phyloP scores from a whole-genome alignment of 2,329 filamentous ascomycete genomes.

The Akanthomyces lecanii region DNA sequence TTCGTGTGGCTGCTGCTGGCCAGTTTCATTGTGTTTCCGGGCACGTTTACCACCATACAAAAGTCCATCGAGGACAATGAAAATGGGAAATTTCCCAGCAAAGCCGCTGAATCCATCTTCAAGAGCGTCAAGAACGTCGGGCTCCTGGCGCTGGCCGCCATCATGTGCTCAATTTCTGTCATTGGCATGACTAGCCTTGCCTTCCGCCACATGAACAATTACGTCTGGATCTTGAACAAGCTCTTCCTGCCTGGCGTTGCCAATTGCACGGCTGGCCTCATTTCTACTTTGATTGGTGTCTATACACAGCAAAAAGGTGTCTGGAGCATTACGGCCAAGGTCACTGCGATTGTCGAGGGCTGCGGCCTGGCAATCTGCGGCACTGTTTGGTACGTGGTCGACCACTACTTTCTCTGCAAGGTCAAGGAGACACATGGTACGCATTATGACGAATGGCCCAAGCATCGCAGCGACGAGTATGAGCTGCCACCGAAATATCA shows the following conservation, averaged over 20 bases:
- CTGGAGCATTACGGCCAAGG: slow-evolving; percentile 40
- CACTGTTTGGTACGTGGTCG: slow-evolving; percentile 29
- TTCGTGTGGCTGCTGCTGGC: slow-evolving; percentile 46
- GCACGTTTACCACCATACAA: slow-evolving; percentile 44
- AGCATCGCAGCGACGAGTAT: slow-evolving; percentile 11
- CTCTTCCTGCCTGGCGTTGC: slow-evolving; percentile 44
- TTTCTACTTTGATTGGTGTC: slow-evolving; percentile 46
- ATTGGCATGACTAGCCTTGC: slow-evolving; percentile 40
- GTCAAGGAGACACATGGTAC: slow-evolving; percentile 28
- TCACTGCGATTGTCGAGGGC: slow-evolving; percentile 34
- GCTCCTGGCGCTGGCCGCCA: slow-evolving; percentile 40
- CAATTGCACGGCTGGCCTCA: slow-evolving; percentile 46
- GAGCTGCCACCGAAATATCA: slow-evolving; percentile 8
- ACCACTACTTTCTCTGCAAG: slow-evolving; percentile 28
- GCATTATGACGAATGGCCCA: slow-evolving; percentile 23
- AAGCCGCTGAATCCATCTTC: slow-evolving; percentile 23
- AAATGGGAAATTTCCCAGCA: slow-evolving; percentile 18
- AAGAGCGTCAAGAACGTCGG: slow-evolving; percentile 32
- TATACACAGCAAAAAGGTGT: slow-evolving; percentile 43
- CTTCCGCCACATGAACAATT: slow-evolving; percentile 42
- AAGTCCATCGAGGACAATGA: slow-evolving; percentile 23
- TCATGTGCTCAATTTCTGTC: slow-evolving; percentile 35
- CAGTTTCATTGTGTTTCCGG: slow-evolving; percentile 50
- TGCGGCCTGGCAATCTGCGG: slow-evolving; percentile 25
- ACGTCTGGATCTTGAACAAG: slow-evolving; percentile 50